These are phyloP conservation scores for Wolfiporia cocos DNA, from an alignment of 1,284 basidiomycete species.

Conservation along the genomic window DNA sequence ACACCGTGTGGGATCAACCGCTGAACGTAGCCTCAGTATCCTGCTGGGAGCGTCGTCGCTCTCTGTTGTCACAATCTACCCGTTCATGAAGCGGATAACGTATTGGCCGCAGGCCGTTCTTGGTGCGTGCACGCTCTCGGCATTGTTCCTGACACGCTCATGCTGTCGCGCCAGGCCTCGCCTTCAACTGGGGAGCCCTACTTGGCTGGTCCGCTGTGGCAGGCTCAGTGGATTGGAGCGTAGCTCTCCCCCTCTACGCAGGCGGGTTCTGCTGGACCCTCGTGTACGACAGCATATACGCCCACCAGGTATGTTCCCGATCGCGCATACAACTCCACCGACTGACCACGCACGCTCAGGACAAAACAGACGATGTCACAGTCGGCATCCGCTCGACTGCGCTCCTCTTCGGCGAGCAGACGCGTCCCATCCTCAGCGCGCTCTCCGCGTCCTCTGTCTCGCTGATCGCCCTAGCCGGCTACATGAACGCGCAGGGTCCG, in stretches of 20 bases:
- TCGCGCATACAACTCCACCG: not conserved
- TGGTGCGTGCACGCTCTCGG: conserved; percentile 49
- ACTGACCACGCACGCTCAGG: conserved; percentile 41
- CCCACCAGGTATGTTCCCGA: conserved; percentile 72
- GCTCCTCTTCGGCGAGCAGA: conserved; percentile 77
- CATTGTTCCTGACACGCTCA: not conserved
- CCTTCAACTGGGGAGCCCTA: conserved; percentile 97
- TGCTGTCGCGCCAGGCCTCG: conserved; percentile 53
- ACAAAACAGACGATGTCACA: conserved; percentile 87
- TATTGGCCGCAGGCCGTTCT: conserved; percentile 96
- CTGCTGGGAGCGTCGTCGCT: conserved; percentile 88
- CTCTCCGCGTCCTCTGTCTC: conserved; percentile 77
- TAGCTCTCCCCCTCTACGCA: conserved; percentile 86
- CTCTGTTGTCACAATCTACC: conserved; percentile 85
- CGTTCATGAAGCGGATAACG: conserved; percentile 96
- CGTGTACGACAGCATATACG: conserved; percentile 97
- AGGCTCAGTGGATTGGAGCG: conserved; percentile 76
- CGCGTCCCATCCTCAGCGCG: conserved; percentile 70
- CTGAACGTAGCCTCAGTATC: conserved; percentile 50
- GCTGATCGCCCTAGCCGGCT: conserved; percentile 74
- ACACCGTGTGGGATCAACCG: not conserved
- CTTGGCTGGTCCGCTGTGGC: conserved; percentile 96
- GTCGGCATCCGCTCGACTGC: conserved; percentile 95
- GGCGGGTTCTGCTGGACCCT: conserved; percentile 93
- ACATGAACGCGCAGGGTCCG: conserved; percentile 69